Evolutionary conservation across 495 filamentous ascomycete species (phyloP).

Genomic region (Rostrohypoxylon terebratum): DNA sequence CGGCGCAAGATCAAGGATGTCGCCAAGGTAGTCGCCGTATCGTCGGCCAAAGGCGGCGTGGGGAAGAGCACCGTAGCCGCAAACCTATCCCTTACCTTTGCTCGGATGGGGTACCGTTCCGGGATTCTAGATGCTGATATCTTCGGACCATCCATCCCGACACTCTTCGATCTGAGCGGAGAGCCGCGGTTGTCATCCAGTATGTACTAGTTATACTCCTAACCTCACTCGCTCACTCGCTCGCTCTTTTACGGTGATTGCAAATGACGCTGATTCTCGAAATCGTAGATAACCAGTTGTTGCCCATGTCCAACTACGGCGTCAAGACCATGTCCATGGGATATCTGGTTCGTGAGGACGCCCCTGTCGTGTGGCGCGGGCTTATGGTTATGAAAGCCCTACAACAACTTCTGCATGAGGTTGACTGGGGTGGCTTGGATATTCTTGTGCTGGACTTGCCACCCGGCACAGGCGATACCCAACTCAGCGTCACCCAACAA

Average conservation of each 20-base stretch:
- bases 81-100: conserved; percentile 88
- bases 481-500: conserved; percentile 93
- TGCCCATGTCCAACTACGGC: conserved; percentile 94
- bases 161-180: conserved; percentile 80
- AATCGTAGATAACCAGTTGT: conserved; percentile 75
- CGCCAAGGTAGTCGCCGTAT: conserved; percentile 88
- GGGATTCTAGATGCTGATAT: conserved; percentile 97
- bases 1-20: conserved; percentile 84
- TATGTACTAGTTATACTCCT: conserved; percentile 49
- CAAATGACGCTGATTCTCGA: background rate
- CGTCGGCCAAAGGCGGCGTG: conserved; percentile 95
- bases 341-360: conserved; percentile 81
- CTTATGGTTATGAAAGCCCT: conserved; percentile 98
- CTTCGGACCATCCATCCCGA: conserved; percentile 95
- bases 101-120: conserved; percentile 78
- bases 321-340: conserved; percentile 99
- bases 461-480: conserved; percentile 93
- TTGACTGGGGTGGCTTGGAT: conserved; percentile 87
- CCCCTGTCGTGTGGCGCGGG: conserved; percentile 94
- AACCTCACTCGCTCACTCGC: background rate
- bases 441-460: conserved; percentile 91
- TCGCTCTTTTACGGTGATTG: background rate
- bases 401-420: conserved; percentile 92
- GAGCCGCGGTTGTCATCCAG: conserved; percentile 75
- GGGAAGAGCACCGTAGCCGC: conserved; percentile 95